Conservation (phyloP, 176 grass and related monocot species). For the Leersia perrieri region DNA sequence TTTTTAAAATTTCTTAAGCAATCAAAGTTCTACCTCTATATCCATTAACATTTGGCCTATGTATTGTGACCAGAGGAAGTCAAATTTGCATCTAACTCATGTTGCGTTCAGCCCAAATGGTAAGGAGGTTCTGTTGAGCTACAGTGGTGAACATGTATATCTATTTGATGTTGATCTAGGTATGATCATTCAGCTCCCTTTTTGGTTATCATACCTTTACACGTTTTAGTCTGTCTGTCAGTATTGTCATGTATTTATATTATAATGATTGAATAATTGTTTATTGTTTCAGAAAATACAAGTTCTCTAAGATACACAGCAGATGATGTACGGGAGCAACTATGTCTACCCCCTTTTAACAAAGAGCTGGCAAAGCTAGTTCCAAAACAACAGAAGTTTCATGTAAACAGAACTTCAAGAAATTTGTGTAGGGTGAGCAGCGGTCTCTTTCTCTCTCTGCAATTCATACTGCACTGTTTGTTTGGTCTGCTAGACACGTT, state of each 20-base stretch:
- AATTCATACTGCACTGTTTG: conserved; percentile 6
- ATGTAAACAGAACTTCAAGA: conserved; percentile 43
- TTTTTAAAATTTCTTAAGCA: conserved; percentile 3
- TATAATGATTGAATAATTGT: conserved; percentile 21
- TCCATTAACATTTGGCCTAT: conserved; percentile 17
- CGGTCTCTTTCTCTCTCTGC: background rate
- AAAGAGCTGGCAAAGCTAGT: conserved; percentile 37
- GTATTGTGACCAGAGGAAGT: conserved; percentile 62
- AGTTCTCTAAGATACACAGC: conserved; percentile 73
- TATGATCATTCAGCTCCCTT: conserved; percentile 41
- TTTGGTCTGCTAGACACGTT: conserved; percentile 26
- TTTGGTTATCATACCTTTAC: conserved; percentile 4
- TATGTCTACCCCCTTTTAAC: conserved; percentile 54
- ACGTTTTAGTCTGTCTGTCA: background rate
- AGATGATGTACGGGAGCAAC: conserved; percentile 53
- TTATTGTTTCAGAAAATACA: conserved; percentile 54
- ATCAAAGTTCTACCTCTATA: background rate
- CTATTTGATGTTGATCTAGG: conserved; percentile 76
- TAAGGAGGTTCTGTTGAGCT: conserved; percentile 89
- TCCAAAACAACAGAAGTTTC: conserved; percentile 20
- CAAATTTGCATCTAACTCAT: conserved; percentile 87
- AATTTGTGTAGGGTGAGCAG: conserved; percentile 53
- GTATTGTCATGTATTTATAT: conserved; percentile 11
- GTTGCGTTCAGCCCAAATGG: conserved; percentile 89
- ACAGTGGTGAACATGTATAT: conserved; percentile 98